Base-by-base conservation (phyloP, 371 early-diverging fungal genomes). In the Saksenaea oblongispora region DNA sequence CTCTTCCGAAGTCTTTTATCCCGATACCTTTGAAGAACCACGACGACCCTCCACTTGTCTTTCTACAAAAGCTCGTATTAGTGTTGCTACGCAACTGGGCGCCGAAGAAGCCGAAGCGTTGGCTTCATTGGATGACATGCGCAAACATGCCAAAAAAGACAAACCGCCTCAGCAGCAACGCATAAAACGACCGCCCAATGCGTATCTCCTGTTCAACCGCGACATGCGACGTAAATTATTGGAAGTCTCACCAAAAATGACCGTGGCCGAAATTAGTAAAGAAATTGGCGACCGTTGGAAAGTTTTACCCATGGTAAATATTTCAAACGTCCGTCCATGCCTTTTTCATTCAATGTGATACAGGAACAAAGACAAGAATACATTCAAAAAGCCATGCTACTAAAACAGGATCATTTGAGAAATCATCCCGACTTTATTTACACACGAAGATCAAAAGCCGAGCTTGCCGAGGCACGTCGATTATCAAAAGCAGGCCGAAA, bases 131-230 rank as follows among this genome's bases (percentile, higher is more conserved):
- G 65, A 65, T 39, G 69, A 60, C 39, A 61, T 59, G 47, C 58
- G 59, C 36, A 58, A 41, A 56, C 27, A 53, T 51, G 22, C 24
- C 60, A 35, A 56, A 41, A 47, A 47, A 51, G 65, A 65, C 17
- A 55, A 54, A 47, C 54, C 37, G 22, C 56, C 34, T 26, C 56
- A 34, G 56, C 56, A 61, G 24, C 68, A 66, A 44, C 74, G 82
- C 55, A 64, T 85, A 31, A 86, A 85, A 64, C 80, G 87, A 28
- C 87, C 89, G 7, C 86, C 86, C 42, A 89, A 89, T 69, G 86
- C 87, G 5, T 89, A 85, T 63, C 62, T 89, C 35, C 65, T 87
- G 53, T 87, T 84, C 58, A 87, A 85, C 63, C 74, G 83, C 55
- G 83, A 84, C 54, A 83, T 80, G 76, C 83, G 87, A 14, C 81